Evolutionary conservation across 257 asterid species (phyloP).

Genomic region (Petrea volubilis): DNA sequence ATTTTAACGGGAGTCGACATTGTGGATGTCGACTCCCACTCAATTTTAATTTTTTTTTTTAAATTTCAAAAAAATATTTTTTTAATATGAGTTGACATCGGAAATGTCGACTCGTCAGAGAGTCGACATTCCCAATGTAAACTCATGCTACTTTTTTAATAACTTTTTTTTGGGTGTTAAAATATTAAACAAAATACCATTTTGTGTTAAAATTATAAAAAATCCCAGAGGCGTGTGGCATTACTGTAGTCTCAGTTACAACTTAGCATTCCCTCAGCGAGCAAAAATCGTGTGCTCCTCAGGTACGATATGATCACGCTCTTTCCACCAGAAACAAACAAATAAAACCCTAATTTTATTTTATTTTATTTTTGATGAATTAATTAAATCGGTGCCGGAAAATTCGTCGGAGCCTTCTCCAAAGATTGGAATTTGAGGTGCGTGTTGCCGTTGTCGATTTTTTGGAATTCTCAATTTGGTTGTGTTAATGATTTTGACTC

Average conservation of each 20-base stretch:
- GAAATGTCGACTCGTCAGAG: too few species aligned
- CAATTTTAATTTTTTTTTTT: too few species aligned
- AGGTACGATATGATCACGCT: constrained; percentile 19
- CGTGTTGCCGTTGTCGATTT: neutral
- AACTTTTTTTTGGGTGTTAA: too few species aligned
- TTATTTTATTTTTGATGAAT: neutral
- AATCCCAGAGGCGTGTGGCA: too few species aligned
- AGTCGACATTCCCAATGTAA: too few species aligned
- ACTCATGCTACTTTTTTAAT: too few species aligned
- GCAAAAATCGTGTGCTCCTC: constrained; percentile 53
- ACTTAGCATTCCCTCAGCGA: constrained; percentile 17
- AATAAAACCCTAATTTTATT: constrained; percentile 33
- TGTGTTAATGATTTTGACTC: constrained; percentile 15
- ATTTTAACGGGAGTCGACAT: too few species aligned
- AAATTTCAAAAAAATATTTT: too few species aligned
- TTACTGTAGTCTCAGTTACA: constrained; percentile 21
- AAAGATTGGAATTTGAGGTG: constrained; percentile 26
- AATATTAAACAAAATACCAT: too few species aligned
- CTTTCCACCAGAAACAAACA: constrained; percentile 26
- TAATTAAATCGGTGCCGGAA: constrained; percentile 33
- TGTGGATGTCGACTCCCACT: too few species aligned
- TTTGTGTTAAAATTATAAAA: too few species aligned
- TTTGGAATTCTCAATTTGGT: neutral
- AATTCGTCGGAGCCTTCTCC: constrained; percentile 20
- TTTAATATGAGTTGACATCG: too few species aligned